These are phyloP conservation scores for Leersia perrieri DNA, from an alignment of 176 grass and related monocot species.

Conservation along the genomic window DNA sequence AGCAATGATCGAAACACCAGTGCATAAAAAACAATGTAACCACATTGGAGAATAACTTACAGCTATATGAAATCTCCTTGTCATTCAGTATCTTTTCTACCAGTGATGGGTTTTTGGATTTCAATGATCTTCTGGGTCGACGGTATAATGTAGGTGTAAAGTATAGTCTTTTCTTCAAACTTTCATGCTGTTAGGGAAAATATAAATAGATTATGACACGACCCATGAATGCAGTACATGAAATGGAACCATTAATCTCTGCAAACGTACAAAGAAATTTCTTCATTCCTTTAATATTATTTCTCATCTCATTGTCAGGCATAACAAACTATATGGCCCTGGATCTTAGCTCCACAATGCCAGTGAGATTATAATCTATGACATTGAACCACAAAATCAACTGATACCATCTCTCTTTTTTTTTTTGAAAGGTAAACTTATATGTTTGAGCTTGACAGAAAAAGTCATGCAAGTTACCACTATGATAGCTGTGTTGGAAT, in stretches of 20 bases:
- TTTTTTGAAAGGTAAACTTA: no score
- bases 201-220: not conserved
- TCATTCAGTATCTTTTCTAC: not conserved
- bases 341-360: no score
- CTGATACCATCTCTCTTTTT: no score
- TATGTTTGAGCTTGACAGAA: no score
- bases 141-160: not conserved
- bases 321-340: no score
- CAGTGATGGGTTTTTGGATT: not conserved
- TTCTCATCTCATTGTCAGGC: no score
- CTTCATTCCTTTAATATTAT: not conserved
- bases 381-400: no score
- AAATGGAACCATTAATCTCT: not conserved
- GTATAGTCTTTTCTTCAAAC: not conserved
- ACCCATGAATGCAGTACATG: not conserved
- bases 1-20: not conserved
- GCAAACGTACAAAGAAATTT: no score
- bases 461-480: no score
- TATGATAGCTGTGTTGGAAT: no score
- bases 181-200: conserved; percentile 7
- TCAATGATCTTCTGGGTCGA: not conserved
- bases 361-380: no score
- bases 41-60: not conserved
- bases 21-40: not conserved
- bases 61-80: not conserved